These are phyloP conservation scores for Forsythia viridissima DNA, from an alignment of 257 asterid species.

Conservation along the genomic window DNA sequence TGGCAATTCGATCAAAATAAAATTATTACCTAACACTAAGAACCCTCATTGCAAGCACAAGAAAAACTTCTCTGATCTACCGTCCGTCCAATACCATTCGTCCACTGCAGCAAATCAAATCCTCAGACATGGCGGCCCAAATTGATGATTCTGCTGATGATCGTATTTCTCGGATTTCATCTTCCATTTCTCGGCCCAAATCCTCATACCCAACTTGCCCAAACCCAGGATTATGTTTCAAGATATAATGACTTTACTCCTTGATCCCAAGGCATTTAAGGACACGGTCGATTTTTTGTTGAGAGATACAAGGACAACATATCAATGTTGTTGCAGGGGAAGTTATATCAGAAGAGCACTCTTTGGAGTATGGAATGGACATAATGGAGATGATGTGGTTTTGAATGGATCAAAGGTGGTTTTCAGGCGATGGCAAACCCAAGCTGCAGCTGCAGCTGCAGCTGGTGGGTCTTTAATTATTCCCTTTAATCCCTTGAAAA, in stretches of 20 bases:
- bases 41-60: constrained; percentile 24
- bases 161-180: constrained; percentile 70
- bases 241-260: constrained; percentile 86
- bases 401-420: too few relatives aligned
- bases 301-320: constrained; percentile 72
- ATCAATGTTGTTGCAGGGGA: constrained; percentile 87
- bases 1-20: constrained; percentile 40
- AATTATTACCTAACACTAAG: constrained; percentile 32
- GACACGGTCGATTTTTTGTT: constrained; percentile 85
- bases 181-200: constrained; percentile 72
- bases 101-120: constrained; percentile 6
- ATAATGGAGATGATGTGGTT: constrained; percentile 87
- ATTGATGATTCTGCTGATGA: constrained; percentile 37
- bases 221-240: constrained; percentile 95
- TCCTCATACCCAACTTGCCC: constrained; percentile 90
- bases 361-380: constrained; percentile 94
- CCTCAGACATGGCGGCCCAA: constrained; percentile 49
- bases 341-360: constrained; percentile 92
- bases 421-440: too few relatives aligned
- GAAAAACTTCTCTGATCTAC: constrained; percentile 30
- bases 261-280: constrained; percentile 83
- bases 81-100: constrained; percentile 28
- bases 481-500: too few relatives aligned
- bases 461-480: too few relatives aligned
- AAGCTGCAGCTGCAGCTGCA: too few relatives aligned